Percentiles rank a stretch among this genome's conserved stretches.
phyloP scores from a whole-genome alignment of 306 rosid genomes.

The Citrullus colocynthis region DNA sequence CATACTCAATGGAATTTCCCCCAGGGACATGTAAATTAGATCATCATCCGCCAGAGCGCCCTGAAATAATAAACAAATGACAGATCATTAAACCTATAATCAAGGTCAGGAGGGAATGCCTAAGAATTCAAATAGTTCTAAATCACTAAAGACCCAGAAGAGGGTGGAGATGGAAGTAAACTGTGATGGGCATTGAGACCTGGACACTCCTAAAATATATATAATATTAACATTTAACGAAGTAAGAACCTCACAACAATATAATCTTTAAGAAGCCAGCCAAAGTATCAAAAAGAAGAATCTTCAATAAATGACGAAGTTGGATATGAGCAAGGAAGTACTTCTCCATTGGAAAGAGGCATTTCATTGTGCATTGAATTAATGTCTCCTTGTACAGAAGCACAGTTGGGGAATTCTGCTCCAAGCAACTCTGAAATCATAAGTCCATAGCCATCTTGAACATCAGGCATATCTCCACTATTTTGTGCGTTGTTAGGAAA shows the following conservation, averaged over 20 bases:
- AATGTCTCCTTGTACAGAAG: slow-evolving; percentile 58
- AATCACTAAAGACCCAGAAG: not conserved
- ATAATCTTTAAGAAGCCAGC: not conserved
- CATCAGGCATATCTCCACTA: slow-evolving; percentile 56
- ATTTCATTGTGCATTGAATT: slow-evolving; percentile 57
- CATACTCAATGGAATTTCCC: slow-evolving; percentile 92
- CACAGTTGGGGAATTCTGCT: slow-evolving; percentile 65
- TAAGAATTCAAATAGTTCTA: not conserved
- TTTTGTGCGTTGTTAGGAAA: slow-evolving; percentile 48
- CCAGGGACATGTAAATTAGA: slow-evolving; percentile 92
- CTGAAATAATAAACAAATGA: slow-evolving; percentile 45
- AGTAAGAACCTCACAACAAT: slow-evolving; percentile 1
- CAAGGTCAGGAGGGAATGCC: not conserved
- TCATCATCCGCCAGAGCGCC: slow-evolving; percentile 80
- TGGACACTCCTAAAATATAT: not conserved
- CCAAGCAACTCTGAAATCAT: slow-evolving; percentile 84
- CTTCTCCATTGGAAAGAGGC: slow-evolving; percentile 69
- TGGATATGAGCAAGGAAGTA: slow-evolving; percentile 23
- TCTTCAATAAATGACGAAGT: slow-evolving; percentile 1
- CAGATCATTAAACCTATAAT: slow-evolving; percentile 2
- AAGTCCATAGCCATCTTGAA: slow-evolving; percentile 87
- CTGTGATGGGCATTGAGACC: slow-evolving; percentile 8
- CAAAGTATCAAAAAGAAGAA: slow-evolving; percentile 6
- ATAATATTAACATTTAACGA: not conserved
- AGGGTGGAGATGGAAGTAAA: slow-evolving; percentile 1